Evolutionary conservation across 2,329 filamentous ascomycete genomes (phyloP).

Genomic region (Botryosphaeria dothidea): DNA sequence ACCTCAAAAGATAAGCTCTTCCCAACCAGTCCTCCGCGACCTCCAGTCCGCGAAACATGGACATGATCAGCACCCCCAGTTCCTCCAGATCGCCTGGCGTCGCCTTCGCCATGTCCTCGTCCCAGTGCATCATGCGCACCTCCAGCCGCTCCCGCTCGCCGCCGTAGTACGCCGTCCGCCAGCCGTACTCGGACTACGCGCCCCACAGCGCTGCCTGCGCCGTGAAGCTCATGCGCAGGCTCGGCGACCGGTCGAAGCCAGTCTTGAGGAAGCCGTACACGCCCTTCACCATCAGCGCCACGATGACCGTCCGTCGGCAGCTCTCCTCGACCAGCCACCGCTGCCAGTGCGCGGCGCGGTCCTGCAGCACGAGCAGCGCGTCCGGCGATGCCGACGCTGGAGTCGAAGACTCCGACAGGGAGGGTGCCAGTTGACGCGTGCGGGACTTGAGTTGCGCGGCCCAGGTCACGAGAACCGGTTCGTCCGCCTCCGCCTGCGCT

Average conservation of each 20-base stretch:
- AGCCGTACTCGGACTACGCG: conserved; percentile 20
- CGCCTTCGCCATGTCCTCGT: conserved; percentile 21
- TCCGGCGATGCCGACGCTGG: not conserved
- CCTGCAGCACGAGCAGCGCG: not conserved
- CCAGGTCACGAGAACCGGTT: conserved; percentile 27
- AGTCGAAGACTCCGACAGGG: too few relatives aligned
- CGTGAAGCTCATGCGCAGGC: conserved; percentile 19
- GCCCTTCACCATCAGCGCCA: conserved; percentile 31
- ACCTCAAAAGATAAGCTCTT: not conserved
- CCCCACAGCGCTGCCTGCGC: conserved; percentile 23
- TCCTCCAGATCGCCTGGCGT: conserved; percentile 23
- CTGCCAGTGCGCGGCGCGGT: conserved; percentile 15
- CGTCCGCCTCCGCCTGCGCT: conserved; percentile 26
- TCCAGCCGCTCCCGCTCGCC: conserved; percentile 18
- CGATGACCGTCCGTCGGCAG: conserved; percentile 34
- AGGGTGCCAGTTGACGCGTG: not conserved
- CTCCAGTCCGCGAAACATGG: conserved; percentile 21
- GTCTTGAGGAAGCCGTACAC: conserved; percentile 30
- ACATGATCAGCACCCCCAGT: conserved; percentile 24
- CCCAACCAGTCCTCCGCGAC: conserved; percentile 21
- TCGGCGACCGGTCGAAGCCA: conserved; percentile 13
- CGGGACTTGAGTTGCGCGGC: conserved; percentile 23
- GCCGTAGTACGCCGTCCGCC: conserved; percentile 18
- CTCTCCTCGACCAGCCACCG: conserved; percentile 34
- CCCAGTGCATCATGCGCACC: conserved; percentile 16